Base-by-base conservation (phyloP, 257 asterid species). In the Nicotiana attenuata region DNA sequence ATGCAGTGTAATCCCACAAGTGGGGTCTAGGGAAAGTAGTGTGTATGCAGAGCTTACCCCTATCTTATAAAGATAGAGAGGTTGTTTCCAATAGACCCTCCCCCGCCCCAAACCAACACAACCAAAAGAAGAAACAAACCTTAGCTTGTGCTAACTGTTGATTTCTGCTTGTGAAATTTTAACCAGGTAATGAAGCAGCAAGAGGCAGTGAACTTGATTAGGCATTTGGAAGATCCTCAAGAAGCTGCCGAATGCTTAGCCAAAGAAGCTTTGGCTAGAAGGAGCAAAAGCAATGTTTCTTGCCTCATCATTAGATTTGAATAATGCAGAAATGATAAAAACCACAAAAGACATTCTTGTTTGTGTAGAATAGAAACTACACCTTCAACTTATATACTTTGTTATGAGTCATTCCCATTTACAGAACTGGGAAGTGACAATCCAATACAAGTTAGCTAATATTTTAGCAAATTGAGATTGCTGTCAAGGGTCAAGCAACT, bases 191-290 rank as follows among this genome's bases (percentile, higher is more conserved):
- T 92, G 94, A 83, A 81, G 86, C 88, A 88, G 65, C 92, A 92
- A 84, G 94, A 92, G 88, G 94, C 97, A 15, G 90, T 90, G 81
- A 86, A 85, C 89, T 90, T 92, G 78, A 90, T 92, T 15, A 84
- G 91, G 82, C 94, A 90, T 86, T 85, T 92, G n/a, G 93, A 87
- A 53, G 84, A 90, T 65, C 90, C 94, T 26, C 90, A 90, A 80
- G 89, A 85, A 78, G 94, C 97, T 77, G 92, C 94, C 22, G 91
- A 90, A 67, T 89, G 92, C 61, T 87, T 92, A 80, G 93, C 93
- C 16, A 88, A 84, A 63, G 94, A 92, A 82, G 97, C 97, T 10
- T 38, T 85, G 38, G 79, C 77, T 68, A 88, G 94, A 87, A 89
- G 82, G 93, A 86, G 88, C 89, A 90, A 64, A 83, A 88, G 71